phyloP scores from a whole-genome alignment of 768 basidiomycete genomes.

The Trametes cingulata region DNA sequence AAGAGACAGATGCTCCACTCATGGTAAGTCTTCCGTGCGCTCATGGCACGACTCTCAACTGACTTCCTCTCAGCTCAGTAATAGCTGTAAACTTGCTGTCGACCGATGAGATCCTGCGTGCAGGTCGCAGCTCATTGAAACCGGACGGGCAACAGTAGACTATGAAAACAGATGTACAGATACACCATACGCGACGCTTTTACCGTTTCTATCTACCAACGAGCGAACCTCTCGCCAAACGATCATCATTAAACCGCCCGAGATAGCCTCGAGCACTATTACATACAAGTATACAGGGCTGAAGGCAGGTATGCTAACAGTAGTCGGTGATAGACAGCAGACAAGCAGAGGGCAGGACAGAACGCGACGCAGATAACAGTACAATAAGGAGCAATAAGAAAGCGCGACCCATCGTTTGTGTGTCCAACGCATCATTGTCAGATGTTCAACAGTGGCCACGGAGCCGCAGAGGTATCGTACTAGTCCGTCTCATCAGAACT shows the following conservation, averaged over 20 bases:
- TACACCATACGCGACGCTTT: not conserved
- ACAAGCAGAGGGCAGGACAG: slow-evolving; percentile 1
- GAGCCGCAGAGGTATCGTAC: not conserved
- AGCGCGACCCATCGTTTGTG: slow-evolving; percentile 17
- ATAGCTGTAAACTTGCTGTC: slow-evolving; percentile 95
- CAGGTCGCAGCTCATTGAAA: slow-evolving; percentile 85
- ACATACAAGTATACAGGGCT: slow-evolving; percentile 20
- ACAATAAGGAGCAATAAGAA: slow-evolving; percentile 29
- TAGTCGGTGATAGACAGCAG: slow-evolving; percentile 4
- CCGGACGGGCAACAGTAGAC: slow-evolving; percentile 65
- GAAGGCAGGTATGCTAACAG: slow-evolving; percentile 9
- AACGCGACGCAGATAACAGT: slow-evolving; percentile 18
- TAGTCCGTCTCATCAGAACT: slow-evolving; percentile 24
- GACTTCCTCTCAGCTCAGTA: slow-evolving; percentile 60
- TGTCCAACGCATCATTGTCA: slow-evolving; percentile 23
- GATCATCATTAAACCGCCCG: slow-evolving; percentile 18
- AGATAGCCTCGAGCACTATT: slow-evolving; percentile 15
- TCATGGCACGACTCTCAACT: slow-evolving; percentile 17
- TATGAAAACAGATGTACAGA: slow-evolving; percentile 10
- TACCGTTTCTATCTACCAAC: not conserved
- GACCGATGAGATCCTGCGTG: slow-evolving; percentile 93
- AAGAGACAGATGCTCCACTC: slow-evolving; percentile 99
- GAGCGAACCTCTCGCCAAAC: not conserved
- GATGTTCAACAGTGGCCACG: slow-evolving; percentile 6
- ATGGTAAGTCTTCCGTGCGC: slow-evolving; percentile 55